Base-by-base conservation (phyloP, 805 yeast genomes). In the Metschnikowia koreensis region DNA sequence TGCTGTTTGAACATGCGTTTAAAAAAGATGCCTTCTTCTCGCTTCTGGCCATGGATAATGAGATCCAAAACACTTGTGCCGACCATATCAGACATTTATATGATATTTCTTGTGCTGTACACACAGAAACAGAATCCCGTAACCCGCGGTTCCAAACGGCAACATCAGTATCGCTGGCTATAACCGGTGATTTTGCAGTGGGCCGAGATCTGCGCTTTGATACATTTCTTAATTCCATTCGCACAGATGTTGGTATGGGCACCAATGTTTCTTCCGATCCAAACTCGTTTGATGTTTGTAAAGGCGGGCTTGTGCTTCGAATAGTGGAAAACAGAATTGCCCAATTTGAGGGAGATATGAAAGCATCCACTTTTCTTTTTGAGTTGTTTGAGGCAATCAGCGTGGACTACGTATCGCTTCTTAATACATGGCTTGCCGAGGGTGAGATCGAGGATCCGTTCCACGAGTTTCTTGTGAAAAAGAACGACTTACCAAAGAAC, bases 371-470 rank as follows among this genome's bases (percentile, higher is more conserved):
- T 5, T 83, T 89, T 57, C 69, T 89, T 40, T 63, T 70, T 1
- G 60, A 62, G 4, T 60, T 93, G 2, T 80, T 87, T 46, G 79
- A 79, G 43, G 74, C 75, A 12, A 80, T 90, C 1, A 82, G 96
- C 38, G 60, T 55, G 33, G 81, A 82, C 38, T 94, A 89, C 61
- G 73, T 89, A 16, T 58, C 58, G 1, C 86, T 87, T 83, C 71
- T 94, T 9, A 84, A 87, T 58, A 64, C 71, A n/a, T 94, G 99
- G 99, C 74, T 93, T 15, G 75, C 78, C 5, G 70, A 76, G 45
- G 99, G 99, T 0, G 71, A 74, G 6, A 73, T 94, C 9, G 77
- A 81, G 55, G 99, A 94, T 60, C 89, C 89, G 0, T 83, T 82
- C 62, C 82, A 84, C 38, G 99, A 93, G 66, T 94, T 94, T 64